Evolutionary conservation across 2,329 filamentous ascomycete genomes (phyloP).

Genomic region (Podosphaera aphanis): DNA sequence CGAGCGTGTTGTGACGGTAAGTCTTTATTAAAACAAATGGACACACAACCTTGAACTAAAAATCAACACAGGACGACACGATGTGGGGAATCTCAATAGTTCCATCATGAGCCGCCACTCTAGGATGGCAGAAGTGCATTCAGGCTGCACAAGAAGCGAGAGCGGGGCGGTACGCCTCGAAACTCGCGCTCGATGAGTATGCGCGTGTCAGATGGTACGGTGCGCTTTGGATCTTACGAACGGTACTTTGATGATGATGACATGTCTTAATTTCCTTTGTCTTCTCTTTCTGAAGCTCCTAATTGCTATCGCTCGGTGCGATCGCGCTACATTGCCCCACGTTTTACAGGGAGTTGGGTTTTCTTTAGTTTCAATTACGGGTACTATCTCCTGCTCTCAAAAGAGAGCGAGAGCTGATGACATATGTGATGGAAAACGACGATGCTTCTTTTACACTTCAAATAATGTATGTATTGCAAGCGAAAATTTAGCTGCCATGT

Average conservation of each 20-base stretch:
- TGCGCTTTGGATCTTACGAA: no score
- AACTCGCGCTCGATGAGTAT: neutral
- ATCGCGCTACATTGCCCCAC: no score
- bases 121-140: neutral
- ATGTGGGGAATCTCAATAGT: constrained; percentile 37
- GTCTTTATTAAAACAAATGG: constrained; percentile 15
- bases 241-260: neutral
- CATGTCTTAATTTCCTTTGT: neutral
- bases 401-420: no score
- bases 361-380: neutral
- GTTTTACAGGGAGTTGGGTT: no score
- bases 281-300: no score
- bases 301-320: no score
- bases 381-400: neutral
- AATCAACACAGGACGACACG: constrained; percentile 39
- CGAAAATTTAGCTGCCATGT: no score
- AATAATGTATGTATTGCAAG: no score
- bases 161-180: neutral
- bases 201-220: no score
- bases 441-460: no score
- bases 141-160: neutral
- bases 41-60: constrained; percentile 7
- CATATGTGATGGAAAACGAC: no score
- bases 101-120: constrained; percentile 22
- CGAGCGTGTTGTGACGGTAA: constrained; percentile 91